Evolutionary conservation across 176 grass and related monocot species (phyloP).

Genomic region (Paspalum vaginatum): DNA sequence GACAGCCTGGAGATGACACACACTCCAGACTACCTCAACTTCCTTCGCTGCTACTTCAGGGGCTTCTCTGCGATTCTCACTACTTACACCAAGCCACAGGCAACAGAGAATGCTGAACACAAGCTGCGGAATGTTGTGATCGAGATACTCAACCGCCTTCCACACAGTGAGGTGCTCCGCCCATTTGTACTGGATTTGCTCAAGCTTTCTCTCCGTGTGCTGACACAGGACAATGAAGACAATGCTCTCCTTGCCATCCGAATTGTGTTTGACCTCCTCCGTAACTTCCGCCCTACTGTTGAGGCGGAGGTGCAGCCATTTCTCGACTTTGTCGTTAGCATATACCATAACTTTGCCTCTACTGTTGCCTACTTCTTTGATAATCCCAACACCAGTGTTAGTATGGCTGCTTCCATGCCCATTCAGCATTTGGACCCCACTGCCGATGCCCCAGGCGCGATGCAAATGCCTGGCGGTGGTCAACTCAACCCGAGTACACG

Average conservation of each 20-base stretch:
- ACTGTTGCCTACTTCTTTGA: conserved; percentile 86
- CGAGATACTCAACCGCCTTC: conserved; percentile 95
- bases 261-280: conserved; percentile 94
- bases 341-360: conserved; percentile 78
- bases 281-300: conserved; percentile 96
- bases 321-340: conserved; percentile 83
- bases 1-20: conserved; percentile 95
- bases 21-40: conserved; percentile 95
- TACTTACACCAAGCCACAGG: conserved; percentile 66
- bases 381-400: conserved; percentile 52
- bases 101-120: conserved; percentile 78
- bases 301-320: conserved; percentile 99
- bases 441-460: conserved; percentile 47
- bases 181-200: conserved; percentile 97
- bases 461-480: conserved; percentile 51
- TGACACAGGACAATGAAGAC: conserved; percentile 94
- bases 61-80: conserved; percentile 91
- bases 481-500: conserved; percentile 88
- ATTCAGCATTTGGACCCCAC: conserved; percentile 54
- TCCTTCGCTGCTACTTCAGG: conserved; percentile 90
- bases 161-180: conserved; percentile 96
- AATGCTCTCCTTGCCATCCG: conserved; percentile 92
- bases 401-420: conserved; percentile 30
- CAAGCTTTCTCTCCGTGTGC: conserved; percentile 89
- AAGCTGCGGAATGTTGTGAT: conserved; percentile 96